Percentiles rank a stretch among this genome's conserved stretches.
These are phyloP conservation scores for Saccharomycopsis sp. DNA, from an alignment of 805 yeast species.

Conservation along the genomic window DNA sequence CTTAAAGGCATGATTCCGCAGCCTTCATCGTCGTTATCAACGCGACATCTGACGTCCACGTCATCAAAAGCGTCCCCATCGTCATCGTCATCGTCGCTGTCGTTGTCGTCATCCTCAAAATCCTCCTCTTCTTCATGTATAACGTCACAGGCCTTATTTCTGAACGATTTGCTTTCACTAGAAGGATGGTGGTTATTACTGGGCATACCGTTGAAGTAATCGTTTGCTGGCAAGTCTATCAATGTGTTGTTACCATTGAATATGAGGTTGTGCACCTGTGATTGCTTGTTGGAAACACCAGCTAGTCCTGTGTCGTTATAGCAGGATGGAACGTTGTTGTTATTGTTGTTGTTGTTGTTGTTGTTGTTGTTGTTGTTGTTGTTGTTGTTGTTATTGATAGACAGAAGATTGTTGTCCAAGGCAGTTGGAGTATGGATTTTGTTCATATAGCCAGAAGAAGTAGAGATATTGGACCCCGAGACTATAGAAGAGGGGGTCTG, in stretches of 20 bases:
- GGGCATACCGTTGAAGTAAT: neutral
- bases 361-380: slow-evolving; percentile 6
- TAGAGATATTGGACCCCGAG: neutral
- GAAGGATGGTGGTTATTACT: neutral
- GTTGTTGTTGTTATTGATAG: neutral
- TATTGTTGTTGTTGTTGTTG: slow-evolving; percentile 9
- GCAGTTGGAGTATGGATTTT: neutral
- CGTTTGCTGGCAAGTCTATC: neutral
- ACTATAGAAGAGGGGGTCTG: neutral
- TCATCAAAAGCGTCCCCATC: neutral
- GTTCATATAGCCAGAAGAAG: neutral
- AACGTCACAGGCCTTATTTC: neutral
- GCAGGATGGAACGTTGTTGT: neutral
- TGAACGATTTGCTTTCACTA: neutral
- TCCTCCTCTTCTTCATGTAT: slow-evolving; percentile 1
- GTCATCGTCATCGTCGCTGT: neutral
- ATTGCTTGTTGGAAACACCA: neutral
- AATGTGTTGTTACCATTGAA: slow-evolving; percentile 3
- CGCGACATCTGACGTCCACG: neutral
- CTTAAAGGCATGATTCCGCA: neutral
- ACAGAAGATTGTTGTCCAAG: neutral
- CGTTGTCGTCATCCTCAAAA: neutral
- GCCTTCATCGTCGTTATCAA: neutral
- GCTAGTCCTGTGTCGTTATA: neutral
- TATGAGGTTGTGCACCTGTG: neutral